A percentile compares a stretch with the other conserved stretches of the same genome.
Conservation (phyloP, 2,329 filamentous ascomycete genomes). For the Monascus ruber region DNA sequence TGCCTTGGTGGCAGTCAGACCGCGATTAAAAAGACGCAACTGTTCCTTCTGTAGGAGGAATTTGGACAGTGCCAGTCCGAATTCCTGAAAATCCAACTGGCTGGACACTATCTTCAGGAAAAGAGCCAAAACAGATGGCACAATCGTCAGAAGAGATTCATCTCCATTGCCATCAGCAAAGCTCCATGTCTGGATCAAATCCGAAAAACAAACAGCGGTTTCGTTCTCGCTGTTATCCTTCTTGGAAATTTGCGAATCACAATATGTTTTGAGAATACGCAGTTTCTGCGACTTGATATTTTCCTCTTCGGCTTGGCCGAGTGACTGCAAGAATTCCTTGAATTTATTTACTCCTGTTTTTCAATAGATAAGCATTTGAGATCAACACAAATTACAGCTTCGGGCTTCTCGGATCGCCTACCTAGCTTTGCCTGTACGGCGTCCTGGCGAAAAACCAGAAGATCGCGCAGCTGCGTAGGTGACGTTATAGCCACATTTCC, state of each 20-base stretch:
- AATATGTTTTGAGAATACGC: conserved; percentile 35
- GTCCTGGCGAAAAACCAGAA: conserved; percentile 63
- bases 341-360: conserved; percentile 31
- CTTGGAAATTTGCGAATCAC: conserved; percentile 43
- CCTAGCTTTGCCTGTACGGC: conserved; percentile 46
- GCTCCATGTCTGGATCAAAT: conserved; percentile 80
- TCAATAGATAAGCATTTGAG: not conserved
- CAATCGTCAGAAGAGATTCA: conserved; percentile 67
- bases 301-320: conserved; percentile 24
- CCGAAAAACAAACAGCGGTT: conserved; percentile 52
- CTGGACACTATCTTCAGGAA: conserved; percentile 68
- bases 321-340: conserved; percentile 32
- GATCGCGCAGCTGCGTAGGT: conserved; percentile 54
- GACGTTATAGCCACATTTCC: conserved; percentile 25
- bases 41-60: conserved; percentile 72
- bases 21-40: conserved; percentile 66
- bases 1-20: conserved; percentile 65
- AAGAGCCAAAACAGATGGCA: conserved; percentile 69
- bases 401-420: conserved; percentile 41
- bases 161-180: conserved; percentile 70
- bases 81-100: conserved; percentile 60
- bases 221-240: conserved; percentile 38
- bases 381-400: not conserved
- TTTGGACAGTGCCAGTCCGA: conserved; percentile 68
- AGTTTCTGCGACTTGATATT: conserved; percentile 28